A percentile compares a stretch with the other conserved stretches of the same genome.
Conservation (phyloP, 257 asterid species). For the Forsythia suspensa region DNA sequence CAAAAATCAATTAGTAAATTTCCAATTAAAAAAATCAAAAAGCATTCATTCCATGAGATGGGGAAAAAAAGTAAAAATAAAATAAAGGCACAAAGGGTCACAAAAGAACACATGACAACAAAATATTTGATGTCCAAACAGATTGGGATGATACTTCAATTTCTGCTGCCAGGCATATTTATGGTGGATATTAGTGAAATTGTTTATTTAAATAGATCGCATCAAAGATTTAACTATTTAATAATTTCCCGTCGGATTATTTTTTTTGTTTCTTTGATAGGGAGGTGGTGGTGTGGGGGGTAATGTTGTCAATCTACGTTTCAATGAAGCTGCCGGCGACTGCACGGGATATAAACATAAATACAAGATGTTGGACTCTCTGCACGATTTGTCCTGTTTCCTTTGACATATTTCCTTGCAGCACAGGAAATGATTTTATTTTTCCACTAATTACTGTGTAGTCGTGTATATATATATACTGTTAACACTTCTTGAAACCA, state of each 20-base stretch:
- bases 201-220: background rate
- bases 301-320: background rate
- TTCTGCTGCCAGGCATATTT: background rate
- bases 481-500: too few relatives aligned
- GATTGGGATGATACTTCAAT: background rate
- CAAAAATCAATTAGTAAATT: background rate
- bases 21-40: background rate
- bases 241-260: background rate
- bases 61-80: background rate
- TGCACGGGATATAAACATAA: background rate
- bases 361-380: conserved; percentile 6
- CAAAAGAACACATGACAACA: background rate
- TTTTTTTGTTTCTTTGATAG: background rate
- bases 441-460: background rate
- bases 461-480: background rate
- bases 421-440: conserved; percentile 1
- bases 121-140: background rate
- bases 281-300: background rate
- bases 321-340: conserved; percentile 5
- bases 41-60: background rate
- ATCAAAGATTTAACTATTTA: background rate
- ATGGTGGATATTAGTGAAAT: background rate
- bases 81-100: conserved; percentile 3
- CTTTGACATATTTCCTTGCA: background rate
- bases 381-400: background rate